Percentiles rank a stretch among this genome's conserved stretches.
phyloP scores from a whole-genome alignment of 345 rosid genomes.

The Crucihimalaya himalaica region DNA sequence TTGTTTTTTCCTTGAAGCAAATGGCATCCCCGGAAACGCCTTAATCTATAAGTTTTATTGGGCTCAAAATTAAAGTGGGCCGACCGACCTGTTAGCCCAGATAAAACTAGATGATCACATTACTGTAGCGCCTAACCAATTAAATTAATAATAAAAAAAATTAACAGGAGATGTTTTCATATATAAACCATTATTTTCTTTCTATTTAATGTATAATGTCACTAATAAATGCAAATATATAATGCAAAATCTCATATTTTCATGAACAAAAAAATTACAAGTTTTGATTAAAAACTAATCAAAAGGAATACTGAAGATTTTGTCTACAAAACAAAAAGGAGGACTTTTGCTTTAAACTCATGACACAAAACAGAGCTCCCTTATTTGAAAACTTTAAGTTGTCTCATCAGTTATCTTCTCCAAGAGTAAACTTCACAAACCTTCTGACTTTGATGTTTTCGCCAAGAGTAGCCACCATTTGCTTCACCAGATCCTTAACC shows the following conservation, averaged over 20 bases:
- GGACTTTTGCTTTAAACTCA: slow-evolving; percentile 13
- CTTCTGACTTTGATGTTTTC: slow-evolving; percentile 87
- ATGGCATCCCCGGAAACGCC: not conserved
- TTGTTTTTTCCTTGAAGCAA: slow-evolving; percentile 1
- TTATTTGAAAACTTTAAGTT: slow-evolving; percentile 25
- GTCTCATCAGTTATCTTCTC: slow-evolving; percentile 50
- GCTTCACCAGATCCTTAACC: slow-evolving; percentile 84
- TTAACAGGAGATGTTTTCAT: too few species aligned
- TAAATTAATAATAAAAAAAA: too few species aligned
- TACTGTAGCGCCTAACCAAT: too few species aligned
- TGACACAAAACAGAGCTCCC: slow-evolving; percentile 24
- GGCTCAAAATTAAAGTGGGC: not conserved
- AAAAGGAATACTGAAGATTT: slow-evolving; percentile 22
- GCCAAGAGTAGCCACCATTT: slow-evolving; percentile 81
- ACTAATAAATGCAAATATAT: too few species aligned
- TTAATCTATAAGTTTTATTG: slow-evolving; percentile 6
- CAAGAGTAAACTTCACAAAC: slow-evolving; percentile 70
- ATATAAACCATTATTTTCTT: too few species aligned
- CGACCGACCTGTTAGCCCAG: not conserved
- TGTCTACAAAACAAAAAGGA: slow-evolving; percentile 29
- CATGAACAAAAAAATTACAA: slow-evolving; percentile 35
- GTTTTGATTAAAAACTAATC: slow-evolving; percentile 25
- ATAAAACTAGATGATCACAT: too few species aligned
- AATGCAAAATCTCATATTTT: slow-evolving; percentile 11
- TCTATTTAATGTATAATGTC: too few species aligned